Conservation (phyloP, 2,329 filamentous ascomycete genomes). For the Xylaria polymorpha region DNA sequence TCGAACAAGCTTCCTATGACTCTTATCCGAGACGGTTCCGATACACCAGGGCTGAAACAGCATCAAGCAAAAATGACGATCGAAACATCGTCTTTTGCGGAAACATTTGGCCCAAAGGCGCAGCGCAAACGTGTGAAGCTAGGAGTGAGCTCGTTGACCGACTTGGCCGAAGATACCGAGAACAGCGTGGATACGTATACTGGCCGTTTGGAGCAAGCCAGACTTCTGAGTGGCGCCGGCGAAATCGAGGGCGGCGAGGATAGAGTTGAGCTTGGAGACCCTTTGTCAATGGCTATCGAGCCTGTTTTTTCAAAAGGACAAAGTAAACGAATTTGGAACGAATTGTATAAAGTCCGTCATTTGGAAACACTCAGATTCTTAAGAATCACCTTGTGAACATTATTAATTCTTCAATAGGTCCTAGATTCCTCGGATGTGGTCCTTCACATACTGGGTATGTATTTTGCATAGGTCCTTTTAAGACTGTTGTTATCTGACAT, state of each 20-base stretch:
- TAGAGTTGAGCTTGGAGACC: slow-evolving; percentile 56
- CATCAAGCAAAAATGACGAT: slow-evolving; percentile 95
- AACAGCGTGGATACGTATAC: slow-evolving; percentile 85
- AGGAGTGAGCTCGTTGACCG: slow-evolving; percentile 81
- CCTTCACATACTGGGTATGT: slow-evolving; percentile 74
- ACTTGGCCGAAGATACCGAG: slow-evolving; percentile 82
- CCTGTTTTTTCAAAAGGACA: slow-evolving; percentile 95
- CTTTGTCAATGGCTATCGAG: slow-evolving; percentile 75
- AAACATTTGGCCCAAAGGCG: slow-evolving; percentile 93
- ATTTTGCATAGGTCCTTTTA: neutral
- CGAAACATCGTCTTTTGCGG: slow-evolving; percentile 84
- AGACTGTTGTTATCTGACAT: neutral
- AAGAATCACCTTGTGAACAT: too few species aligned
- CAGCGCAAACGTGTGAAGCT: slow-evolving; percentile 94
- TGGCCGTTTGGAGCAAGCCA: slow-evolving; percentile 82
- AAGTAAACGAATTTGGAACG: slow-evolving; percentile 95
- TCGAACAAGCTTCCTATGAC: slow-evolving; percentile 98
- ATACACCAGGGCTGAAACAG: slow-evolving; percentile 86
- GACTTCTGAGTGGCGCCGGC: slow-evolving; percentile 77
- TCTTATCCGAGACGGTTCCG: slow-evolving; percentile 82
- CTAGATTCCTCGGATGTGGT: slow-evolving; percentile 82
- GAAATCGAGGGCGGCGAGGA: slow-evolving; percentile 57
- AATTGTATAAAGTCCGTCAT: slow-evolving; percentile 65
- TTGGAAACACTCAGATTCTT: neutral
- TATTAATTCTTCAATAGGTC: slow-evolving; percentile 15